Evolutionary conservation across 768 basidiomycete genomes (phyloP).

Genomic region (Russula ochroleuca): DNA sequence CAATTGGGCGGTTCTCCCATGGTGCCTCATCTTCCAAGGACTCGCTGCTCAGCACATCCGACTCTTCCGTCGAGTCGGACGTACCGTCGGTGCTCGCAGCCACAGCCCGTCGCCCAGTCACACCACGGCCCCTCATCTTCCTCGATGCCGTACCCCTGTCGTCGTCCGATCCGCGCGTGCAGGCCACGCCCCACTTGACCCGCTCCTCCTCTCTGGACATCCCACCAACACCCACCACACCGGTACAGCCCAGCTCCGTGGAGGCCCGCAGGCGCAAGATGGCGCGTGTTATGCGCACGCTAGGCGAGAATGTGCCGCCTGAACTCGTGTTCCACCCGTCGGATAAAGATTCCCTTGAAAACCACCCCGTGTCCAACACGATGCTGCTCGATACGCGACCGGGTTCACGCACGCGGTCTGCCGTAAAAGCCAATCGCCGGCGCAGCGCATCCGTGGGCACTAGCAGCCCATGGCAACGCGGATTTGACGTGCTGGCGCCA

Average conservation of each 20-base stretch:
- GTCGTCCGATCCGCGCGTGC: conserved; percentile 31
- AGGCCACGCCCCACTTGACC: conserved; percentile 36
- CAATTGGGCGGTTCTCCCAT: conserved; percentile 1
- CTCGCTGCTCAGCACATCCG: conserved; percentile 30
- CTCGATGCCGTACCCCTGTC: conserved; percentile 33
- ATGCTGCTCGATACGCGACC: background rate
- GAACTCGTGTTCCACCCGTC: conserved; percentile 31
- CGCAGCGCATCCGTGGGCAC: conserved; percentile 21
- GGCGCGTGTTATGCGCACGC: conserved; percentile 29
- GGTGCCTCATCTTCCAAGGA: conserved; percentile 28
- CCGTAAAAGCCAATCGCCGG: conserved; percentile 1
- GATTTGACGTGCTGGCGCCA: conserved; percentile 5
- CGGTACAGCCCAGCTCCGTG: conserved; percentile 5
- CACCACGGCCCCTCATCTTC: conserved; percentile 35
- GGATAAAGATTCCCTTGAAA: background rate
- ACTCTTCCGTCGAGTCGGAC: conserved; percentile 29
- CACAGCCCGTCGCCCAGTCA: conserved; percentile 18
- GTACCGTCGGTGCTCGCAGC: conserved; percentile 24
- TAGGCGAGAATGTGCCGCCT: conserved; percentile 33
- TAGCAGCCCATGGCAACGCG: background rate
- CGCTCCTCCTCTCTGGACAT: background rate
- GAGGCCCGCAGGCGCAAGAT: conserved; percentile 26
- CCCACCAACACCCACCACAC: conserved; percentile 11
- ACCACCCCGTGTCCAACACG: background rate
- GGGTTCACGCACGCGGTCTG: background rate